phyloP scores from a whole-genome alignment of 2,329 filamentous ascomycete species.

The Colletotrichum spaethianum region DNA sequence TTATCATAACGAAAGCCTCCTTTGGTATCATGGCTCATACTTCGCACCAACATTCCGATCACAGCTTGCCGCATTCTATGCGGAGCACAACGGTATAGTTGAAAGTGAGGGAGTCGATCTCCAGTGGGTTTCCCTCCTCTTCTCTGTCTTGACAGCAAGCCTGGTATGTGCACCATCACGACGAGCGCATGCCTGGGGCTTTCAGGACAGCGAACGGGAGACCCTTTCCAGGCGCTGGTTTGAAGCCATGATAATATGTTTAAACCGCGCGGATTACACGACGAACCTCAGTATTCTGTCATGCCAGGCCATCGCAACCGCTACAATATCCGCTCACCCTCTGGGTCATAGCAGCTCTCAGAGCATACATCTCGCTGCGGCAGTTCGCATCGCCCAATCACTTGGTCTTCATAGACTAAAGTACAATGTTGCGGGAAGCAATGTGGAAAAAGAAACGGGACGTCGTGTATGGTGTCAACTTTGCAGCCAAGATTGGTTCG shows the following conservation, averaged over 20 bases:
- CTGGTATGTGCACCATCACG: constrained; percentile 56
- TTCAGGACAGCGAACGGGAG: constrained; percentile 55
- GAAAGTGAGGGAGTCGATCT: constrained; percentile 52
- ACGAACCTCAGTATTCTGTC: constrained; percentile 58
- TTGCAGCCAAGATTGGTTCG: constrained; percentile 56
- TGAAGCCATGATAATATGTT: constrained; percentile 58
- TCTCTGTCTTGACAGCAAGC: constrained; percentile 59
- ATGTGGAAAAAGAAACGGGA: constrained; percentile 49
- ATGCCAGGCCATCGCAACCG: constrained; percentile 61
- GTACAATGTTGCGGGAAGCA: constrained; percentile 42
- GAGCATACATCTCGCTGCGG: constrained; percentile 59
- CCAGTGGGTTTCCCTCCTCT: constrained; percentile 62
- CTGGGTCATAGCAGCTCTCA: constrained; percentile 64
- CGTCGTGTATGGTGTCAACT: constrained; percentile 54
- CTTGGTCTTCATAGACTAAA: constrained; percentile 60
- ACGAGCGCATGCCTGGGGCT: constrained; percentile 58
- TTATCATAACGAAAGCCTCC: constrained; percentile 44
- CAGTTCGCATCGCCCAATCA: constrained; percentile 61
- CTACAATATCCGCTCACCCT: constrained; percentile 64
- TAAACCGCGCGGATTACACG: constrained; percentile 62
- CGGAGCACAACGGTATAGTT: constrained; percentile 51
- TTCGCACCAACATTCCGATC: constrained; percentile 52
- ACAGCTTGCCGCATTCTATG: constrained; percentile 55
- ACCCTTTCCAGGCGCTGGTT: constrained; percentile 61
- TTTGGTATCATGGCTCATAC: constrained; percentile 48